These are phyloP conservation scores for Mortierella polycephala DNA, from an alignment of 371 early-diverging fungal genomes.

Conservation along the genomic window DNA sequence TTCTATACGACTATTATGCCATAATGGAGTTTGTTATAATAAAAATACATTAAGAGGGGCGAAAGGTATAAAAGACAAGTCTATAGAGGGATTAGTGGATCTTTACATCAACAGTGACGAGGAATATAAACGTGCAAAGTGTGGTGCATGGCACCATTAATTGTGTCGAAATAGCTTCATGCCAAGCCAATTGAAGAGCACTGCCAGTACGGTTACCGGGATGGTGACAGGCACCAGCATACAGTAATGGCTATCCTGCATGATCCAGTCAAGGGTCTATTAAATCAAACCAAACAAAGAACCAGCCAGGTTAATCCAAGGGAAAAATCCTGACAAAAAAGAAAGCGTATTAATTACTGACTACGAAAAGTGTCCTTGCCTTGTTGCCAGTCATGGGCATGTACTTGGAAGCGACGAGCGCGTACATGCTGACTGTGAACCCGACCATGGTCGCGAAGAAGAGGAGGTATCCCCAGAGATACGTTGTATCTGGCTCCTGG, in stretches of 20 bases:
- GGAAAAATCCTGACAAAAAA: background rate
- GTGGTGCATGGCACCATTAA: slow-evolving; percentile 33
- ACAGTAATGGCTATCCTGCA: slow-evolving; percentile 87
- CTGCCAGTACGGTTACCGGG: slow-evolving; percentile 79
- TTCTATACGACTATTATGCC: no score
- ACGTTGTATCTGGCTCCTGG: slow-evolving; percentile 75
- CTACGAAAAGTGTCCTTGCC: slow-evolving; percentile 42
- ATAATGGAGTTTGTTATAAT: no score
- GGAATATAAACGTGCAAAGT: background rate
- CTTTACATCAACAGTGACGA: background rate
- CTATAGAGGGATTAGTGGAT: no score
- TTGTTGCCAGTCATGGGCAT: slow-evolving; percentile 75
- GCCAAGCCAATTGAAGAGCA: slow-evolving; percentile 96
- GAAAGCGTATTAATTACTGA: background rate
- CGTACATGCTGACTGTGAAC: slow-evolving; percentile 73
- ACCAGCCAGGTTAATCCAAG: no score
- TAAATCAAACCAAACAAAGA: no score
- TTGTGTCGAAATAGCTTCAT: slow-evolving; percentile 95
- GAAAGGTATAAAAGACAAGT: no score
- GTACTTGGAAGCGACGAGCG: slow-evolving; percentile 76
- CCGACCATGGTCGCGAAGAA: slow-evolving; percentile 68
- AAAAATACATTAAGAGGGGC: no score
- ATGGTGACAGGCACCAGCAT: slow-evolving; percentile 84
- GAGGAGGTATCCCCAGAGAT: slow-evolving; percentile 76
- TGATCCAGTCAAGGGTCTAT: slow-evolving; percentile 77